A percentile compares a stretch with the other conserved stretches of the same genome.
phyloP scores from a whole-genome alignment of 768 basidiomycete species.

The Boletus reticulatus region DNA sequence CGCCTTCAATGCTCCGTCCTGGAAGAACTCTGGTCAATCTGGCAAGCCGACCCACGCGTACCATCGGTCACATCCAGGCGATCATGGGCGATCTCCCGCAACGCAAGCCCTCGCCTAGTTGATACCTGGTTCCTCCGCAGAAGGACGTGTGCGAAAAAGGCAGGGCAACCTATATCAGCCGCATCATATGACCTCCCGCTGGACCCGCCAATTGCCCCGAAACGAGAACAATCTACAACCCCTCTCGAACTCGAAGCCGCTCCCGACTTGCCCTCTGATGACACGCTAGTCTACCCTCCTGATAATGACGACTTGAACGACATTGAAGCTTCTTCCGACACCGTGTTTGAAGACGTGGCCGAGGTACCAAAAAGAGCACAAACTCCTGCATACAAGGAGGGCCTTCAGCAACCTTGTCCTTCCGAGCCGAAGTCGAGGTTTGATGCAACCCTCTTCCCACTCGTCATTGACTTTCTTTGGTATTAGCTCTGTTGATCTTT shows the following conservation, averaged over 20 bases:
- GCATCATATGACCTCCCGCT: conserved; percentile 25
- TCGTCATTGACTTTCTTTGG: conserved; percentile 11
- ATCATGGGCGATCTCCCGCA: conserved; percentile 25
- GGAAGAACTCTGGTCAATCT: conserved; percentile 30
- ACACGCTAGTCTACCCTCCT: conserved; percentile 17
- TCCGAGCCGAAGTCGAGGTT: conserved; percentile 14
- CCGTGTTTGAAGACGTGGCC: conserved; percentile 5
- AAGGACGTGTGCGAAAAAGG: conserved; percentile 22
- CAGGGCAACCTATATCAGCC: conserved; percentile 13
- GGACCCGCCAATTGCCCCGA: not conserved
- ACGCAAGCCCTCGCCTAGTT: conserved; percentile 18
- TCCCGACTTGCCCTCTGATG: conserved; percentile 21
- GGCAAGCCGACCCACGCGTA: conserved; percentile 27
- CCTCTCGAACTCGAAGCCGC: not conserved
- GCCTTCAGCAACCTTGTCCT: not conserved
- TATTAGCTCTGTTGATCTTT: conserved; percentile 4
- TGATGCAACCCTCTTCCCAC: conserved; percentile 1
- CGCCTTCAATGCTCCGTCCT: conserved; percentile 11
- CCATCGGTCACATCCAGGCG: conserved; percentile 28
- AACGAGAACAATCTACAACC: conserved; percentile 8
- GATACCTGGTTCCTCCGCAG: conserved; percentile 29
- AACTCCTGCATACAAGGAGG: conserved; percentile 17
- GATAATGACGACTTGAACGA: conserved; percentile 6
- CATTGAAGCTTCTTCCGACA: conserved; percentile 23
- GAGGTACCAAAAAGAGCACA: not conserved